Percentiles rank a stretch among this genome's conserved stretches.
Evolutionary conservation across 495 filamentous ascomycete genomes (phyloP).

Genomic region (Trichoderma orchidacearum): DNA sequence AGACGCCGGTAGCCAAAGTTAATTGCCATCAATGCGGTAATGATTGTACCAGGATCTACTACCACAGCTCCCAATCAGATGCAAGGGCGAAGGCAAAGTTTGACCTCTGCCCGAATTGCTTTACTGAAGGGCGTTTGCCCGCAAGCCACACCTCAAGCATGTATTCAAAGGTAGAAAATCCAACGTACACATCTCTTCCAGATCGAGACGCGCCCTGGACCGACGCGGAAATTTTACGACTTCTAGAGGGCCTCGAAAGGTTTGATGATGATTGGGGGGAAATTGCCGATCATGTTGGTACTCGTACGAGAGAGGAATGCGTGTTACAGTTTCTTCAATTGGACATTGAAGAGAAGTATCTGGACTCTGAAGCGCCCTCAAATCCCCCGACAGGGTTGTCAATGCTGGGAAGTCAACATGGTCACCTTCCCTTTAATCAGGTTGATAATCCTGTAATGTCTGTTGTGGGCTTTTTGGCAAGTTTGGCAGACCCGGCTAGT

Average conservation of each 20-base stretch:
- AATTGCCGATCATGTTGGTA: conserved; percentile 81
- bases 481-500: conserved; percentile 73
- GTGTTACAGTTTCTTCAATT: conserved; percentile 88
- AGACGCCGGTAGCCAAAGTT: conserved; percentile 39
- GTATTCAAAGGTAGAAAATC: conserved; percentile 80
- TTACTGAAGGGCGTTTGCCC: conserved; percentile 66
- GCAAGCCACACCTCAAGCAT: conserved; percentile 54
- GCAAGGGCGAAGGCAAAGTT: conserved; percentile 51
- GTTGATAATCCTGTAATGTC: conserved; percentile 92
- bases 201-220: conserved; percentile 81
- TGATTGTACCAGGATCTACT: conserved; percentile 85
- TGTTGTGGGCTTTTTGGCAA: conserved; percentile 82
- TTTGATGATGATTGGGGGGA: conserved; percentile 92
- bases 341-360: conserved; percentile 81
- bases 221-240: conserved; percentile 68
- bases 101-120: conserved; percentile 84
- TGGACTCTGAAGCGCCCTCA: conserved; percentile 57
- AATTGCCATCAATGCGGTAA: conserved; percentile 84
- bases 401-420: conserved; percentile 46
- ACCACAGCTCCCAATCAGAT: conserved; percentile 61
- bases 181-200: conserved; percentile 53
- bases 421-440: conserved; percentile 73
- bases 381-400: conserved; percentile 44
- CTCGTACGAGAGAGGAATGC: conserved; percentile 88
- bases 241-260: conserved; percentile 80